Conservation (phyloP, 768 basidiomycete genomes). For the Tephrocybe sp. region DNA sequence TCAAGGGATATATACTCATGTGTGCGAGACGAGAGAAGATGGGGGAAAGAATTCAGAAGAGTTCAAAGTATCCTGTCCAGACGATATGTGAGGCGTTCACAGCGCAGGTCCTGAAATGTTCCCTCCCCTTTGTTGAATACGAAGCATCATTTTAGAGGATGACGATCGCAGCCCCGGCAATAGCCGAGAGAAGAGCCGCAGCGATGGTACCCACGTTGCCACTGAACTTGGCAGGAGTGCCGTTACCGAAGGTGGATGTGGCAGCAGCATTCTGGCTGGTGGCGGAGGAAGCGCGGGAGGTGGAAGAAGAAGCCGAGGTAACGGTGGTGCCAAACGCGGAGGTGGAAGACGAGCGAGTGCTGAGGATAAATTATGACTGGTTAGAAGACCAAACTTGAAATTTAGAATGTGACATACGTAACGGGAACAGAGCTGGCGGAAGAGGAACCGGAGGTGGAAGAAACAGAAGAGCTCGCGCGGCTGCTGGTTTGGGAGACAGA, state of each 20-base stretch:
- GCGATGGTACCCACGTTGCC: slow-evolving; percentile 31
- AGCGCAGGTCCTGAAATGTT: not conserved
- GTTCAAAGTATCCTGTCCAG: slow-evolving; percentile 2
- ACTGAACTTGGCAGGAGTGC: slow-evolving; percentile 28
- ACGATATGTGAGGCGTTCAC: not conserved
- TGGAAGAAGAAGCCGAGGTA: not conserved
- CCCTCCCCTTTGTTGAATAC: no score
- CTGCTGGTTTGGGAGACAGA: slow-evolving; percentile 9
- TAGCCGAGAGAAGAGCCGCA: slow-evolving; percentile 38
- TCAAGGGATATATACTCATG: no score
- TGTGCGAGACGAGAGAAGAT: not conserved
- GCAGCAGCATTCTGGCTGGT: slow-evolving; percentile 6
- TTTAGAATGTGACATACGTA: slow-evolving; percentile 8
- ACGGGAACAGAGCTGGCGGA: slow-evolving; percentile 2
- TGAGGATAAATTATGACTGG: not conserved
- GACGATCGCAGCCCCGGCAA: slow-evolving; percentile 47
- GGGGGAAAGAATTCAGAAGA: not conserved
- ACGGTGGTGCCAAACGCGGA: slow-evolving; percentile 18
- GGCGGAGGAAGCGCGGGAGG: slow-evolving; percentile 11
- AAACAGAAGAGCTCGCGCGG: not conserved
- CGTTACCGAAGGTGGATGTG: slow-evolving; percentile 23
- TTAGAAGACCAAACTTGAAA: not conserved
- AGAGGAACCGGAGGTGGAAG: slow-evolving; percentile 11
- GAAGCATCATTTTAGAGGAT: slow-evolving; percentile 32
- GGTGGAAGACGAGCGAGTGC: slow-evolving; percentile 2